These are phyloP conservation scores for Penicillium sp. DNA, from an alignment of 2,329 filamentous ascomycete species.

Conservation along the genomic window DNA sequence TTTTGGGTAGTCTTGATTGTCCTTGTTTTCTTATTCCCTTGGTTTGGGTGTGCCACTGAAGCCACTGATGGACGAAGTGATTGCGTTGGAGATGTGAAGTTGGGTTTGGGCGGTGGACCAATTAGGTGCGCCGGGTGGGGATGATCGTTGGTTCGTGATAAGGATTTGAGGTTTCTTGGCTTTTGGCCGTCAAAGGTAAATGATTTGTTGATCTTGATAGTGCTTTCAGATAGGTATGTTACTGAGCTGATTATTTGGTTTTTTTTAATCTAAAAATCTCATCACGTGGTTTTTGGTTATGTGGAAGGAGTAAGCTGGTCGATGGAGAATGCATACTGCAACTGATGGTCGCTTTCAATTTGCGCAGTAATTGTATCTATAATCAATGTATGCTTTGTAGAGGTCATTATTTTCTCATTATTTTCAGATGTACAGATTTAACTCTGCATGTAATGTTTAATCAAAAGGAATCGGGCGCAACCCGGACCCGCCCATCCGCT, in stretches of 20 bases:
- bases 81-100: conserved; percentile 7
- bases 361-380: too few species aligned
- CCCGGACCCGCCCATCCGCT: conserved; percentile 66
- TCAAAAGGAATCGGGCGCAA: conserved; percentile 56
- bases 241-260: neutral
- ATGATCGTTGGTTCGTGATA: neutral
- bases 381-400: neutral
- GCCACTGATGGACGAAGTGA: neutral
- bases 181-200: neutral
- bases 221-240: neutral
- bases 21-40: neutral
- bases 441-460: conserved; percentile 23
- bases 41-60: neutral
- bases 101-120: conserved; percentile 17
- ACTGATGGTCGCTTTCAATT: too few species aligned
- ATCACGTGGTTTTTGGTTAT: too few species aligned
- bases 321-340: too few species aligned
- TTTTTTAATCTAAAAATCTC: neutral
- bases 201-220: neutral
- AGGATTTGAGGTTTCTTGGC: neutral
- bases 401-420: neutral
- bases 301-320: too few species aligned
- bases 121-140: conserved; percentile 14
- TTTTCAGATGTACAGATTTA: neutral
- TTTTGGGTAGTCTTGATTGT: neutral